Evolutionary conservation across 2,329 filamentous ascomycete species (phyloP).

Genomic region (Dactylellina cionopaga): DNA sequence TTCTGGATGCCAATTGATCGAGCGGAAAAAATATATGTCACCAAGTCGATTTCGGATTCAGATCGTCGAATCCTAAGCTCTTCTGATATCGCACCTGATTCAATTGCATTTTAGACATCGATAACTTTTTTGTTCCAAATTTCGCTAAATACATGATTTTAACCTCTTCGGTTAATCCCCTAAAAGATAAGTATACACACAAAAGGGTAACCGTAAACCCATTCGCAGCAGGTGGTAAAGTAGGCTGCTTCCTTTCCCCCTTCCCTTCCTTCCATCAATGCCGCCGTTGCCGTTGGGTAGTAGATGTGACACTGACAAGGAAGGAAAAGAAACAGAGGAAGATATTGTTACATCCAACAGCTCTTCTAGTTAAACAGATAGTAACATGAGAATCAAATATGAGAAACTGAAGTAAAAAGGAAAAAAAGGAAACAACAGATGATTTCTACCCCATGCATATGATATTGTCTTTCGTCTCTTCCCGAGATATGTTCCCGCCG

Average conservation of each 20-base stretch:
- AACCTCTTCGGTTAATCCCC: conserved; percentile 9
- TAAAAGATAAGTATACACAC: conserved; percentile 15
- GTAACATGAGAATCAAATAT: conserved; percentile 25
- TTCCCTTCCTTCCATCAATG: conserved; percentile 1
- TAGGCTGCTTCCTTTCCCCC: not conserved
- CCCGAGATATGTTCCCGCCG: conserved; percentile 42
- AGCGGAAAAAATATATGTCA: no score
- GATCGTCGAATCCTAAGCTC: no score
- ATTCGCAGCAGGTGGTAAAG: conserved; percentile 44
- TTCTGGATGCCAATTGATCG: no score
- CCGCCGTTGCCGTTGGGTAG: no score
- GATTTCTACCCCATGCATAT: conserved; percentile 26
- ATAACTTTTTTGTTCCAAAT: conserved; percentile 2
- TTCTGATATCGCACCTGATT: no score
- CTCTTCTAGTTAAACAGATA: conserved; percentile 14
- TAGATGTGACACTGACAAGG: conserved; percentile 37
- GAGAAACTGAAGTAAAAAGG: conserved; percentile 4
- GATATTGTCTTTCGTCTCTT: conserved; percentile 14
- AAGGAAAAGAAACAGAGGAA: conserved; percentile 25
- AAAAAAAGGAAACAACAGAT: conserved; percentile 11
- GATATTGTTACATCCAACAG: conserved; percentile 53
- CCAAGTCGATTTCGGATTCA: no score
- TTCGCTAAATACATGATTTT: conserved; percentile 38
- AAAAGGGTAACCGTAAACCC: conserved; percentile 38
- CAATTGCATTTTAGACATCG: no score